These are phyloP conservation scores for Saccharomyces hybrid DNA, from an alignment of 1,139 yeast genomes.

Conservation along the genomic window DNA sequence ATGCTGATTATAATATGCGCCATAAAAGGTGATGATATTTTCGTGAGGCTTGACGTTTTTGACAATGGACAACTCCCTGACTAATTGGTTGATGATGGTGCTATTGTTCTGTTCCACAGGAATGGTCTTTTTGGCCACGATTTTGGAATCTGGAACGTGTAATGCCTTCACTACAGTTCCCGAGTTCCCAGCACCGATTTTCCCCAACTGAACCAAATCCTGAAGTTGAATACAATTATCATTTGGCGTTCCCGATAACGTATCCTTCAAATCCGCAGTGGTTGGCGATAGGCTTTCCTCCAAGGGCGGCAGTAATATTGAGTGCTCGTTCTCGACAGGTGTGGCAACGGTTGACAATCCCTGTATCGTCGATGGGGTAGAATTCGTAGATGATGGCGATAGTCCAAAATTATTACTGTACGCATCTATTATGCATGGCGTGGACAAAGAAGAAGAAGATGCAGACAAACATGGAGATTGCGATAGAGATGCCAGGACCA, in stretches of 20 bases:
- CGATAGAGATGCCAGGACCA: not conserved
- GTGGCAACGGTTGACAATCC: not conserved
- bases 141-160: constrained; percentile 79
- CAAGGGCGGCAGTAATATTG: not conserved
- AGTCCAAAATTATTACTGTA: not conserved
- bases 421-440: not conserved
- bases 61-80: constrained; percentile 81
- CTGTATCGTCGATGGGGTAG: not conserved
- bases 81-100: constrained; percentile 77
- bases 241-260: not conserved
- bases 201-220: constrained; percentile 68
- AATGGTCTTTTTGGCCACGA: constrained; percentile 87
- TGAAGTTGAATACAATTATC: constrained; percentile 21
- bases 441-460: not conserved
- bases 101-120: constrained; percentile 74
- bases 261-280: not conserved
- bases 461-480: not conserved
- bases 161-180: constrained; percentile 87
- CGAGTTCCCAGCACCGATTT: constrained; percentile 87
- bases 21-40: constrained; percentile 81
- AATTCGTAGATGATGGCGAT: not conserved
- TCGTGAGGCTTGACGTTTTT: constrained; percentile 79
- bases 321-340: not conserved
- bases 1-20: constrained; percentile 51
- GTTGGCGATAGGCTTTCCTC: not conserved